Evolutionary conservation across 2,329 filamentous ascomycete species (phyloP), one percentile per base, ranked within the genome.

Genomic region (Sclerotinia sclerotiorum): DNA sequence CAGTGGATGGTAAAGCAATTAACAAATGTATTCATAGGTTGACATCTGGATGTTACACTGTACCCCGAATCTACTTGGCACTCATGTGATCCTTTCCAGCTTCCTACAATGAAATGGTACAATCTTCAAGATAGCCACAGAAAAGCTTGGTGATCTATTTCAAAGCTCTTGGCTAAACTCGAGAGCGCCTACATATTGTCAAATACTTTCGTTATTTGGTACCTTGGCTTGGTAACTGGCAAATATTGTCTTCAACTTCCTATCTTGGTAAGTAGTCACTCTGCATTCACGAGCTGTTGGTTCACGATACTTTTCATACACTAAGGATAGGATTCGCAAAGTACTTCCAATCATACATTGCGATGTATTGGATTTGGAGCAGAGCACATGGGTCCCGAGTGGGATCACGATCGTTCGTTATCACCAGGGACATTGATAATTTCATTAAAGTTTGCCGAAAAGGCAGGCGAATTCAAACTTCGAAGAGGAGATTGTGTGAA

Each of bases 271-370:
- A 49, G 29, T 11, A 61, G 29, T 1, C 8, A 32, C 42, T 49
- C 15, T n/a, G 35, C 27, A 61, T 10, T 13, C 11, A 17, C 11
- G n/a, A 35, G 2, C 10, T 19, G 39, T 55, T 35, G 29, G 5
- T n/a, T n/a, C 29, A 55, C 19, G 10, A 35, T 35, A 55, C 29
- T 35, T 35, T 42, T 19, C 19, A 5, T 21, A 49, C 5, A 46
- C 56, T 29, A 60, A 44, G 8, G 17, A 60, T 13, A 60, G 24
- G 24, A 27, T 46, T 29, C 13, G 0, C 13, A n/a, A 11, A 21
- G 17, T 44, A 27, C 24, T 15, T 60, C n/a, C 56, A 60, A 60
- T 60, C 56, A 60, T 60, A 39, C 24, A 58, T n/a, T 60, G 1
- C 3, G 17, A 46, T 29, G 17, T 10, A 17, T 44, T 19, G 39